These are phyloP conservation scores for Dillenia suffruticosa DNA, from an alignment of 164 flowering plant species.

Conservation along the genomic window DNA sequence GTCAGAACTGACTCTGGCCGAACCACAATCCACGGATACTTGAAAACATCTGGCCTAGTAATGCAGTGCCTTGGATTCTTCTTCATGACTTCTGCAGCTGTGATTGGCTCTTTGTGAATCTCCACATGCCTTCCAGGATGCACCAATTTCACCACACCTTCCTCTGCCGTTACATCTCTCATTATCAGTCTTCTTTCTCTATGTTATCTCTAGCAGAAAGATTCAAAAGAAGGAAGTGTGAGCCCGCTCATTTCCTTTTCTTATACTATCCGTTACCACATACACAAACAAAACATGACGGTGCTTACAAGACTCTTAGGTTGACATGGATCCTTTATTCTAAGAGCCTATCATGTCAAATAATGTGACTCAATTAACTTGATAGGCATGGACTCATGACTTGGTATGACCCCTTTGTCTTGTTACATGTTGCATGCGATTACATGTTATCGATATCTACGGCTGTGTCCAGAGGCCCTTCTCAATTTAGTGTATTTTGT, in stretches of 20 bases:
- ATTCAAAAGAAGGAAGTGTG: slow-evolving; percentile 6
- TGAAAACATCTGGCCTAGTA: slow-evolving; percentile 58
- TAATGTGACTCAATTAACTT: too few relatives aligned
- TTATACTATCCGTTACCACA: slow-evolving; percentile 3
- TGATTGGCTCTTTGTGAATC: slow-evolving; percentile 28
- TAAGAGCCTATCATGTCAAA: too few relatives aligned
- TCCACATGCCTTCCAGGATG: slow-evolving; percentile 47
- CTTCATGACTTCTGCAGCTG: slow-evolving; percentile 42
- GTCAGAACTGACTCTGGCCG: slow-evolving; percentile 41
- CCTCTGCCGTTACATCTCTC: slow-evolving; percentile 15
- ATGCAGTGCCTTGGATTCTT: slow-evolving; percentile 60
- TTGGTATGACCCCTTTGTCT: too few relatives aligned
- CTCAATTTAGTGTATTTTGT: too few relatives aligned
- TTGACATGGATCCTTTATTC: background rate
- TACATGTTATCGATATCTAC: too few relatives aligned
- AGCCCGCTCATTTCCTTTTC: background rate
- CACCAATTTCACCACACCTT: slow-evolving; percentile 44
- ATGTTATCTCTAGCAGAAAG: background rate
- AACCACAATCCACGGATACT: slow-evolving; percentile 60
- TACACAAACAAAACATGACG: slow-evolving; percentile 13
- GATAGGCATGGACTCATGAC: too few relatives aligned
- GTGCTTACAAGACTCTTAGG: slow-evolving; percentile 1
- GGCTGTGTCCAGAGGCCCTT: too few relatives aligned
- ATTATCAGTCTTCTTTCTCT: slow-evolving; percentile 4
- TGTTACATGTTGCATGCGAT: too few relatives aligned